These are phyloP conservation scores for Phialemoniopsis sp. DNA, from an alignment of 2,329 filamentous ascomycete genomes.

Conservation along the genomic window DNA sequence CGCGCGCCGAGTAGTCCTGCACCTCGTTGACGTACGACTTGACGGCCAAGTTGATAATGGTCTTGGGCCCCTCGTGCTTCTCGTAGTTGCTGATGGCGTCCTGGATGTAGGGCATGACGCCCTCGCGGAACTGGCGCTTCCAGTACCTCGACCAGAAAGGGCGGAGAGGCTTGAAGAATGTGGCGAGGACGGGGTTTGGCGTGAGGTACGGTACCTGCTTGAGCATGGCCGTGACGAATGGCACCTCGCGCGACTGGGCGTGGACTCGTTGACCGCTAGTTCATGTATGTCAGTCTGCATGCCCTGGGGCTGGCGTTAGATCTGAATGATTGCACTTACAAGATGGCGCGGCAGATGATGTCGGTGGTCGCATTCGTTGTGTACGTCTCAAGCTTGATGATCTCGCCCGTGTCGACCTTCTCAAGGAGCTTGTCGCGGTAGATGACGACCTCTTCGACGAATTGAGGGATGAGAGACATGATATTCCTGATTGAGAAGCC, in stretches of 20 bases:
- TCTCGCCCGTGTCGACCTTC: conserved; percentile 13
- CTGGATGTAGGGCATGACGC: conserved; percentile 15
- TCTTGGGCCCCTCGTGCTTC: conserved; percentile 17
- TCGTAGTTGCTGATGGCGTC: conserved; percentile 15
- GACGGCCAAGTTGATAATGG: conserved; percentile 20
- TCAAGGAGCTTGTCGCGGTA: conserved; percentile 15
- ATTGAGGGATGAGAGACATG: conserved; percentile 23
- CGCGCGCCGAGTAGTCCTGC: no score
- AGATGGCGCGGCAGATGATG: conserved; percentile 20
- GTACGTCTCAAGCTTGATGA: conserved; percentile 17
- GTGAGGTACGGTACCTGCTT: no score
- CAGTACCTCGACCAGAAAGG: no score
- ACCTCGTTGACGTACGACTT: conserved; percentile 15
- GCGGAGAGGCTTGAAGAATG: no score
- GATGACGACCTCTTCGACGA: conserved; percentile 22
- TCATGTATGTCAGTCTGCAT: no score
- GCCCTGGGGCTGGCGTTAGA: no score
- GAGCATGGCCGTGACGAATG: no score
- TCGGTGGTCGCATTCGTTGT: conserved; percentile 18
- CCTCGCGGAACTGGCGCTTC: no score
- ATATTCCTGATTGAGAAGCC: conserved; percentile 31
- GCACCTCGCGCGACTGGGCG: no score
- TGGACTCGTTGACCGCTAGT: no score
- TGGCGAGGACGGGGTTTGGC: no score
- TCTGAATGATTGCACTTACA: no score